These are phyloP conservation scores for Hibiscus tridactylites DNA, from an alignment of 345 rosid genomes.

Conservation along the genomic window DNA sequence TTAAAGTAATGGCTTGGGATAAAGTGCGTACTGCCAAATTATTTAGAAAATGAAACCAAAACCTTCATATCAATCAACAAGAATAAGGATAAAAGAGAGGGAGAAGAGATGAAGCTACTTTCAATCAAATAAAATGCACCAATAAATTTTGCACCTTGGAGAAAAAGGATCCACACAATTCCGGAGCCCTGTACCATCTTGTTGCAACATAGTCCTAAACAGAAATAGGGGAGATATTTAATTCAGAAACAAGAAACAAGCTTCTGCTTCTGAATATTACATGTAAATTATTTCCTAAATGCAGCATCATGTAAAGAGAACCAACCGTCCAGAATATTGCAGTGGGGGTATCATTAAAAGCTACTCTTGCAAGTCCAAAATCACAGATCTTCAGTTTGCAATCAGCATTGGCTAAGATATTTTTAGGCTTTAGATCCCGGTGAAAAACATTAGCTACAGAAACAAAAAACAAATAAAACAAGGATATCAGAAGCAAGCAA, in stretches of 20 bases:
- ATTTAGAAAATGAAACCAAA: background rate
- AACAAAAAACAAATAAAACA: background rate
- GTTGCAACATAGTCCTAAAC: slow-evolving; percentile 92
- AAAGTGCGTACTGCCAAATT: background rate
- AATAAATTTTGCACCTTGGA: slow-evolving; percentile 54
- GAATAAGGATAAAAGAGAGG: background rate
- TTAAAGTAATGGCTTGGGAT: background rate
- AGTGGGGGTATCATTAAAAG: slow-evolving; percentile 87
- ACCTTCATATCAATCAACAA: background rate
- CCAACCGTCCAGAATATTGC: slow-evolving; percentile 88
- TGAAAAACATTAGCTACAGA: slow-evolving; percentile 79
- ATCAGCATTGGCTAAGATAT: slow-evolving; percentile 90
- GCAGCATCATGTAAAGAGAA: slow-evolving; percentile 6
- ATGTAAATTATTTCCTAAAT: background rate
- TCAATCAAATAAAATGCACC: slow-evolving; percentile 16
- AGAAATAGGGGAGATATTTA: slow-evolving; percentile 5
- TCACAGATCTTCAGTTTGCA: slow-evolving; percentile 96
- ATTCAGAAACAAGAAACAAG: background rate
- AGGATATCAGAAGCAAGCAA: background rate
- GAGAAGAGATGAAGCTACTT: slow-evolving; percentile 19
- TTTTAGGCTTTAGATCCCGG: slow-evolving; percentile 88
- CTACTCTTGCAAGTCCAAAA: slow-evolving; percentile 97
- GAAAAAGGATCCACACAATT: slow-evolving; percentile 94
- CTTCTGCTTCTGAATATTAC: background rate
- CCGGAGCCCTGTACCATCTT: slow-evolving; percentile 96